A percentile compares a stretch with the other conserved stretches of the same genome.
These are phyloP conservation scores for Populus simonii DNA, from an alignment of 345 rosid genomes.

Conservation along the genomic window DNA sequence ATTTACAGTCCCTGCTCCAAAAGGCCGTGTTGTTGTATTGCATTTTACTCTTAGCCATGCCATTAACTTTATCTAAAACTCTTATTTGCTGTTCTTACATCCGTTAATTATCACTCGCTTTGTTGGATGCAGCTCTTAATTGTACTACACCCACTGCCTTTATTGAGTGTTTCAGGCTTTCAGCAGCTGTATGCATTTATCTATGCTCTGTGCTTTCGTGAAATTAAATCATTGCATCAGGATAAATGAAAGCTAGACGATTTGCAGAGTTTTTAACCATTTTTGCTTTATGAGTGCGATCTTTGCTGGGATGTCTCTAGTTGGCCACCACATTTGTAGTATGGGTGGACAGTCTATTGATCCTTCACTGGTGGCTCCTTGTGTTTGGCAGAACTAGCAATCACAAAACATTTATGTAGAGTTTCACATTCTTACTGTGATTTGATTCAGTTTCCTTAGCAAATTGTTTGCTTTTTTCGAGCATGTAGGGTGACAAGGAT, in stretches of 20 bases:
- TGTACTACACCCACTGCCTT: neutral
- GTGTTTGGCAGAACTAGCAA: neutral
- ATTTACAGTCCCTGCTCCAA: neutral
- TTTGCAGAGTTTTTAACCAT: neutral
- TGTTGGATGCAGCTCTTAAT: neutral
- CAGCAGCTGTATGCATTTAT: neutral
- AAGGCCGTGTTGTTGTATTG: neutral
- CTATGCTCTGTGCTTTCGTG: neutral
- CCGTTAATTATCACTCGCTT: neutral
- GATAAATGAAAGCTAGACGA: no score
- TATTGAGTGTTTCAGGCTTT: neutral
- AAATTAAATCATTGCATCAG: neutral
- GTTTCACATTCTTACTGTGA: neutral
- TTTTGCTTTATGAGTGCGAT: neutral
- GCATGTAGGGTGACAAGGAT: slow-evolving; percentile 63
- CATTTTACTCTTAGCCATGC: neutral
- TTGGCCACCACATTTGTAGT: neutral
- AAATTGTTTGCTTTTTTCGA: slow-evolving; percentile 6
- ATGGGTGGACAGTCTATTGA: neutral
- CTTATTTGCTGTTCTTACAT: neutral
- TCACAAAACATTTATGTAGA: neutral
- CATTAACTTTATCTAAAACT: neutral
- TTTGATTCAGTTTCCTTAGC: neutral
- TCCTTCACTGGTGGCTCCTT: neutral
- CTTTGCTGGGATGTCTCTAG: neutral